Evolutionary conservation across 768 basidiomycete species (phyloP), one percentile per base, ranked within the genome.

Genomic region (Auriscalpium vulgare): DNA sequence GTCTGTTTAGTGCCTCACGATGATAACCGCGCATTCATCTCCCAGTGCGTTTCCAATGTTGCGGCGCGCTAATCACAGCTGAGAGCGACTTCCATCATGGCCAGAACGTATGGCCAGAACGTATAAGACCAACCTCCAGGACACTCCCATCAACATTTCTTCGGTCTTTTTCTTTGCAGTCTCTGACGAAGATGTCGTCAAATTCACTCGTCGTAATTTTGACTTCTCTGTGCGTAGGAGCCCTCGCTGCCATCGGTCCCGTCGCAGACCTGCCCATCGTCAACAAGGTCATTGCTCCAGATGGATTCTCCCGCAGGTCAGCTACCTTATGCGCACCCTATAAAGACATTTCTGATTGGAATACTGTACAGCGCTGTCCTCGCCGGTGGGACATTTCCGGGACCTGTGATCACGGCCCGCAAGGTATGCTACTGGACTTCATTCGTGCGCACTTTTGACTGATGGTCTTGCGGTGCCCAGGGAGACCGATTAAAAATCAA

Each of bases 241-340:
- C 47, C 16, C 37, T 9, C 21, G 54, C 54, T 9, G 46, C 35
- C 23, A 37, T 55, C 16, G 54, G 54, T 16, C 54, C 54, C n/a
- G 23, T 48, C 11, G 21, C 47, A n/a, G 11, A 40, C 14, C 16
- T 55, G 19, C 35, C 11, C 8, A 55, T 55, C 9, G 34, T 47
- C n/a, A 55, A 55, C 19, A 37, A 47, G 16, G 47, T 49, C 36
- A 55, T 55, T 13, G 47, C 47, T n/a, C 54, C 54, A 10, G 54
- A 55, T 49, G 54, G 54, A 4, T 55, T 48, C 35, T 14, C 29
- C 19, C 47, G 54, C 8, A 10, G 17, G 54, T 55, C 21, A 55
- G 47, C 48, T 8, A 16, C 29, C 8, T 44, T 4, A 0, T 13
- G 3, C 29, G 29, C 29, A 7, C 4, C 4, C 2, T 3, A 5